phyloP scores from a whole-genome alignment of 805 yeast genomes.

The Teunomyces kruisii region DNA sequence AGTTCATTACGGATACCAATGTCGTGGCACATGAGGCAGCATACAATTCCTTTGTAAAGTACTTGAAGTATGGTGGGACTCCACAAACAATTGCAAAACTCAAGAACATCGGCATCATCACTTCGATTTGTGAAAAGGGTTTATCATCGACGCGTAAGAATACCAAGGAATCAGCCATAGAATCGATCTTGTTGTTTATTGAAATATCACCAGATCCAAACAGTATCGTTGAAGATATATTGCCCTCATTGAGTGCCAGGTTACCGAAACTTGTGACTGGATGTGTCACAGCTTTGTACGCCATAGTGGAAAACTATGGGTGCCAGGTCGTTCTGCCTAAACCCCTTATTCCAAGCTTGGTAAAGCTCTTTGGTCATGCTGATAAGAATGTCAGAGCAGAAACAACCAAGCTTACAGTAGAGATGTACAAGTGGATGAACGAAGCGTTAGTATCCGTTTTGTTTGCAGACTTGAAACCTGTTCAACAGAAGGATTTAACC shows the following conservation, averaged over 20 bases:
- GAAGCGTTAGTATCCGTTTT: constrained; percentile 55
- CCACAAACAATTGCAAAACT: constrained; percentile 39
- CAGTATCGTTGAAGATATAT: constrained; percentile 62
- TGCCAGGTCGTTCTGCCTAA: constrained; percentile 58
- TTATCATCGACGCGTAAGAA: constrained; percentile 71
- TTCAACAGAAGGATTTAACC: constrained; percentile 82
- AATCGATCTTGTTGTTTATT: constrained; percentile 59
- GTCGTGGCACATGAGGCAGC: constrained; percentile 93
- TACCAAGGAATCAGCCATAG: constrained; percentile 65
- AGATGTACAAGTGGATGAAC: constrained; percentile 74
- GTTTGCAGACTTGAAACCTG: constrained; percentile 78
- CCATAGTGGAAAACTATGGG: constrained; percentile 62
- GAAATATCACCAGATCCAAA: constrained; percentile 64
- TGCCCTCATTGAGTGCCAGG: constrained; percentile 60
- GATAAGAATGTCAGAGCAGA: constrained; percentile 85
- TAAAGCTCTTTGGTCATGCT: constrained; percentile 77
- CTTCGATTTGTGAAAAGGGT: constrained; percentile 76
- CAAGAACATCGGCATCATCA: constrained; percentile 41
- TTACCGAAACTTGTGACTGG: constrained; percentile 81
- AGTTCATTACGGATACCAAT: constrained; percentile 71
- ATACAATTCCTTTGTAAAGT: constrained; percentile 51
- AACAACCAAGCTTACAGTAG: constrained; percentile 66
- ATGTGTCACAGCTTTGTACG: constrained; percentile 53
- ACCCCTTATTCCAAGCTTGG: constrained; percentile 54
- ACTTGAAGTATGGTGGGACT: constrained; percentile 56